Conservation (phyloP, 352 stramenopile genomes). For the Globisporangium polare region DNA sequence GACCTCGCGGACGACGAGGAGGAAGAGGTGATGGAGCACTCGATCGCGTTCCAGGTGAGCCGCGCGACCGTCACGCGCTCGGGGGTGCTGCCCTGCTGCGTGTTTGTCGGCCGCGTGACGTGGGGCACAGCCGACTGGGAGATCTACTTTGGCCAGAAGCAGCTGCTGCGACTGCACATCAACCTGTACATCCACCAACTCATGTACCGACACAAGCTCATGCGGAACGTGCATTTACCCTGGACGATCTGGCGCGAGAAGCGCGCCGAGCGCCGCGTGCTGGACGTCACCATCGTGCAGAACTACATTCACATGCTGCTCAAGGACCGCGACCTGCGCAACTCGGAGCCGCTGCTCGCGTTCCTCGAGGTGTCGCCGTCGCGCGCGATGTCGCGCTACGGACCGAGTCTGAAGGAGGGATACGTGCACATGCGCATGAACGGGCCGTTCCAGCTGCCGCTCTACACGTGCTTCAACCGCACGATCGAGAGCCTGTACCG, state of each 20-base stretch:
- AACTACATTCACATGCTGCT: constrained; percentile 68
- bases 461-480: constrained; percentile 83
- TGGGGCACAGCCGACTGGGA: constrained; percentile 81
- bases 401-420: constrained; percentile 78
- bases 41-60: constrained; percentile 74
- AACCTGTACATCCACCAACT: constrained; percentile 53
- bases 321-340: constrained; percentile 56
- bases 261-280: constrained; percentile 60
- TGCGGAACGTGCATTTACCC: constrained; percentile 48
- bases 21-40: constrained; percentile 67
- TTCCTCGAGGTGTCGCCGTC: constrained; percentile 82
- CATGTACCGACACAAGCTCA: constrained; percentile 37
- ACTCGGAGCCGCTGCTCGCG: constrained; percentile 71
- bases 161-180: constrained; percentile 70
- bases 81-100: constrained; percentile 72
- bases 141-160: constrained; percentile 86
- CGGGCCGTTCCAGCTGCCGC: constrained; percentile 76
- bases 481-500: constrained; percentile 80
- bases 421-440: constrained; percentile 90
- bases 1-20: constrained; percentile 39
- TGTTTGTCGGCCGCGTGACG: constrained; percentile 76
- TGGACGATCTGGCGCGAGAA: constrained; percentile 85
- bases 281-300: constrained; percentile 69
- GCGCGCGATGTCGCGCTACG: constrained; percentile 66
- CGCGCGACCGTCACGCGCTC: constrained; percentile 63